phyloP scores from a whole-genome alignment of 2,329 filamentous ascomycete genomes.

The Paramyrothecium sp. region DNA sequence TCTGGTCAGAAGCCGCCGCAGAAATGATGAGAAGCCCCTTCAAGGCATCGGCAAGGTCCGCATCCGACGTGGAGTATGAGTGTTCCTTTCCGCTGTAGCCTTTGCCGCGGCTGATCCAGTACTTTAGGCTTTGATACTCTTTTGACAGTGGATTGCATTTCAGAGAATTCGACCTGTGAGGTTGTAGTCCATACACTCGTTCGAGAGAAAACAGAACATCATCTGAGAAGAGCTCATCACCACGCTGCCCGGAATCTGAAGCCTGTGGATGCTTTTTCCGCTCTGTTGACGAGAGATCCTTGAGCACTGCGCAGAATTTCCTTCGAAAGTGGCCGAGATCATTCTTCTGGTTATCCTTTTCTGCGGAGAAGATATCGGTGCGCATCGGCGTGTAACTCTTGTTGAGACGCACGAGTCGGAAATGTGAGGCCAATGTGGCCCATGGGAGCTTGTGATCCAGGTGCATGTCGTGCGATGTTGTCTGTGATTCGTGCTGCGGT shows the following conservation, averaged over 20 bases:
- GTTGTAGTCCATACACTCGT: not conserved
- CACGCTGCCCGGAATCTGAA: not conserved
- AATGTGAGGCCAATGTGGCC: not conserved
- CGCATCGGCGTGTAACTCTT: not conserved
- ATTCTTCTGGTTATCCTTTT: not conserved
- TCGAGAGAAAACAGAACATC: not conserved
- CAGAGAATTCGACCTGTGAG: not conserved
- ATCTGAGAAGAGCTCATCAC: not conserved
- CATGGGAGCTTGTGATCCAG: not conserved
- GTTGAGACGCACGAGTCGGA: not conserved
- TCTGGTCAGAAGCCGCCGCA: not conserved
- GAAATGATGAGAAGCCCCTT: not conserved
- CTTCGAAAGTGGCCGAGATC: not conserved
- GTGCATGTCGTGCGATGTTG: not conserved
- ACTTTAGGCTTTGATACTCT: not conserved
- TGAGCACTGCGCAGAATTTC: not conserved
- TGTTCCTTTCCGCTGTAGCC: not conserved
- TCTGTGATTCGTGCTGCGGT: too few relatives aligned
- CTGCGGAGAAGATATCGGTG: not conserved
- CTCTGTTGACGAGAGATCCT: not conserved
- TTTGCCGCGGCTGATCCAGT: not conserved
- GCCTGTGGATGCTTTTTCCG: not conserved
- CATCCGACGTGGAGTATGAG: not conserved
- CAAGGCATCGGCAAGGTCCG: not conserved
- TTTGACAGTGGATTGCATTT: not conserved